Evolutionary conservation across 225 moss, liverwort and hornwort species (phyloP).

Genomic region (Physcomitrellopsis africana): DNA sequence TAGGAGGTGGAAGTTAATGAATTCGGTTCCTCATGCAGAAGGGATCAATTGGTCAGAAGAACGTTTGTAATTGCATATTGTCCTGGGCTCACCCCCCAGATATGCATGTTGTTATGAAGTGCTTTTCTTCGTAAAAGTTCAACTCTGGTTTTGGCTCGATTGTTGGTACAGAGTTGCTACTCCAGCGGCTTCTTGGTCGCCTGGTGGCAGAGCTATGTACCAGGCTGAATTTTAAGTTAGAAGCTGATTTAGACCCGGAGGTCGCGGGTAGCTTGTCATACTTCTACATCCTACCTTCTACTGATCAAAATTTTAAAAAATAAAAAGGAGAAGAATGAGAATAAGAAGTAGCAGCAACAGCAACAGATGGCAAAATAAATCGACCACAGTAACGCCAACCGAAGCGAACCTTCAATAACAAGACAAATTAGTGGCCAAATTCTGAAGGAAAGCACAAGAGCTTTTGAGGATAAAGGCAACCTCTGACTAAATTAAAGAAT

Average conservation of each 20-base stretch:
- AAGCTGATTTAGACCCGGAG: too few relatives aligned
- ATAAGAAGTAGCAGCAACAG: too few relatives aligned
- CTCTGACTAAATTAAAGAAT: background rate
- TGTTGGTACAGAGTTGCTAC: constrained; percentile 50
- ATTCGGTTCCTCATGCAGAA: constrained; percentile 16
- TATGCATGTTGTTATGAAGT: background rate
- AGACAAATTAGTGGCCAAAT: background rate
- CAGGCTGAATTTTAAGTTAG: too few relatives aligned
- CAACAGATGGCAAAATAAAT: too few relatives aligned
- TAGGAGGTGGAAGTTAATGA: too few relatives aligned
- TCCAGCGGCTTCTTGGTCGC: constrained; percentile 47
- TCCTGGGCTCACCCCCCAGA: background rate
- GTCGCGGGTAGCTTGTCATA: too few relatives aligned
- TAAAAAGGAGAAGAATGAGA: constrained; percentile 1
- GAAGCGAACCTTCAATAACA: background rate
- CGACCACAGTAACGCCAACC: too few relatives aligned
- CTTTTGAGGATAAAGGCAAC: constrained; percentile 7
- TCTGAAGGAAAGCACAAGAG: constrained; percentile 12
- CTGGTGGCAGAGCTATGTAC: constrained; percentile 53
- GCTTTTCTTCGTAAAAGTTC: background rate
- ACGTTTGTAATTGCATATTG: constrained; percentile 14
- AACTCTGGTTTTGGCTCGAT: constrained; percentile 1
- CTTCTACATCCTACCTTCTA: too few relatives aligned
- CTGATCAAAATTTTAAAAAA: constrained; percentile 35
- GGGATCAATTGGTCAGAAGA: background rate